Base-by-base conservation (phyloP, 345 rosid species). In the Citrus trifoliata region DNA sequence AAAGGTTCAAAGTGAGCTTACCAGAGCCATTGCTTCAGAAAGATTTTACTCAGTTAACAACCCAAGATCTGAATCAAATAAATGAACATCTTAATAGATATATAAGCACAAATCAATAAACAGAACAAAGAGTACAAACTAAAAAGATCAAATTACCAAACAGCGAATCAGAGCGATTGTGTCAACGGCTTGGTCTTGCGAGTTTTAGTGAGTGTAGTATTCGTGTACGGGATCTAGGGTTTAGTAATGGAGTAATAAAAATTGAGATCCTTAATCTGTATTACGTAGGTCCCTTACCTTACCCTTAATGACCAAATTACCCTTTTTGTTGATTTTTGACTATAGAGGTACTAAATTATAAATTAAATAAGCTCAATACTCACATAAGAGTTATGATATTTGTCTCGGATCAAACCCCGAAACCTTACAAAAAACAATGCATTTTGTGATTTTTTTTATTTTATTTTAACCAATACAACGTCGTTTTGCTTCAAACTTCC, bases 11-110 rank as follows among this genome's bases (percentile, higher is more conserved):
- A 64, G 16, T 48, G 61, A 33, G 48, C 38, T 75, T 64, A 75
- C 78, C 70, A 48, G 51, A 64, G 78, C 71, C 78, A 75, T 64
- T 21, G 78, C 62, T 75, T 21, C 12, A 21, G 32, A 27, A 40
- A 4, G 25, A 24, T 40, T 62, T n/a, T 24, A 38, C 16, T 62
- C 59, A 40, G 28, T 74, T 74, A 21, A 74, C 3, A 75, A 38
- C 32, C 21, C 68, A 22, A 51, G 61, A 63, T 21, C 68, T 74
- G 68, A 40, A n/a, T 25, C 4, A 62, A 74, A 28, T 3, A 27
- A 28, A 27, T 8, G 13, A 14, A 73, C 16, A 33, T 72, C 33
- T 61, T 10, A 51, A 51, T 10, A 51, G 63, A 32, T 55, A 55
- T 5, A 71, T 19, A 56, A 55, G 8, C 13, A 13, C 10, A 35